Conservation (phyloP, 2,329 filamentous ascomycete species). For the Microsporum audouinii region DNA sequence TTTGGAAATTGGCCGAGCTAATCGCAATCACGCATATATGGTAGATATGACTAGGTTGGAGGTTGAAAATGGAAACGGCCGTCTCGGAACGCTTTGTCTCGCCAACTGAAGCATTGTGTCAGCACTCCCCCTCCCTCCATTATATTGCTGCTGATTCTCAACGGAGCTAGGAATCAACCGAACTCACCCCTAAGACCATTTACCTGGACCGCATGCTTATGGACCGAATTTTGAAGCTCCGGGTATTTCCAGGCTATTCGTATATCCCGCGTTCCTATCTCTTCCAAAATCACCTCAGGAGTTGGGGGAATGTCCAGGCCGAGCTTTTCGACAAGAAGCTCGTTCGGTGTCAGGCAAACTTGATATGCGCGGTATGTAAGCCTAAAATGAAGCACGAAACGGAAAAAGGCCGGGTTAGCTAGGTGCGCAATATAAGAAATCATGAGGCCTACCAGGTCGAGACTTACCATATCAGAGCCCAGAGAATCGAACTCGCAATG, state of each 20-base stretch:
- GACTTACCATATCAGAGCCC: slow-evolving; percentile 40
- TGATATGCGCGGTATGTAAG: slow-evolving; percentile 75
- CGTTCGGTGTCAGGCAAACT: slow-evolving; percentile 80
- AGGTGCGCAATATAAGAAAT: neutral
- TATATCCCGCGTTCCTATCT: slow-evolving; percentile 75
- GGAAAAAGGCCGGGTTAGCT: slow-evolving; percentile 2
- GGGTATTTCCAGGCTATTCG: slow-evolving; percentile 84
- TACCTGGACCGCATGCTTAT: slow-evolving; percentile 83
- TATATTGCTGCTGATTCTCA: neutral
- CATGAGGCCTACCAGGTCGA: neutral
- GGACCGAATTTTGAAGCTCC: slow-evolving; percentile 53
- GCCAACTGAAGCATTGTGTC: slow-evolving; percentile 48
- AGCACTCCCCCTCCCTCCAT: neutral
- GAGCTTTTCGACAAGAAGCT: slow-evolving; percentile 78
- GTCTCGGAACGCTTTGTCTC: slow-evolving; percentile 71
- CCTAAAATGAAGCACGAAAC: slow-evolving; percentile 39
- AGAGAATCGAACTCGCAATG: slow-evolving; percentile 37
- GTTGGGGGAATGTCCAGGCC: slow-evolving; percentile 87
- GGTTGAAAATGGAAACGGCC: slow-evolving; percentile 79
- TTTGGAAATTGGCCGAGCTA: slow-evolving; percentile 83
- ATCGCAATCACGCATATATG: slow-evolving; percentile 88
- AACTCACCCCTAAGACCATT: slow-evolving; percentile 73
- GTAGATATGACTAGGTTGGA: slow-evolving; percentile 80
- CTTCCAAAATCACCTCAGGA: slow-evolving; percentile 80
- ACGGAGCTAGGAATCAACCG: neutral